These are phyloP conservation scores for Corniculantispora saksenae DNA, from an alignment of 2,329 filamentous ascomycete species.

Conservation along the genomic window DNA sequence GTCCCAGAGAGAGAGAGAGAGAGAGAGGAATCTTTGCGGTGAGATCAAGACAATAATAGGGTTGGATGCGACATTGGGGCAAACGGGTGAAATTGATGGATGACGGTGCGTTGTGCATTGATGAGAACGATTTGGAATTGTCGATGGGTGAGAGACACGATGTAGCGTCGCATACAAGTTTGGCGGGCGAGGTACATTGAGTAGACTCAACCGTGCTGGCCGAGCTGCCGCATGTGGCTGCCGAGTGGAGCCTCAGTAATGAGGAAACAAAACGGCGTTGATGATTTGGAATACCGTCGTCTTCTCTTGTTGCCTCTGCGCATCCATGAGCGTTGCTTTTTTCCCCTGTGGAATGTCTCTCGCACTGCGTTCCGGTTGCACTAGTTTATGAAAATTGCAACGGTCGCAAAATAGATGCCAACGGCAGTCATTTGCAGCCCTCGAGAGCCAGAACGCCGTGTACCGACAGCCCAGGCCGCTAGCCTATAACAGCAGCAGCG, in stretches of 20 bases:
- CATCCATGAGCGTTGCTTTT: neutral
- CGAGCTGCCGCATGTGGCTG: slow-evolving; percentile 6
- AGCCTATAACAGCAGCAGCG: too few species aligned
- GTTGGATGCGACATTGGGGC: neutral
- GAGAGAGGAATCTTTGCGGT: neutral
- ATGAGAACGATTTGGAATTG: slow-evolving; percentile 11
- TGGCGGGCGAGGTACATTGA: slow-evolving; percentile 2
- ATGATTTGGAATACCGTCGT: slow-evolving; percentile 7
- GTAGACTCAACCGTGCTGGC: neutral
- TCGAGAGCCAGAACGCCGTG: too few species aligned
- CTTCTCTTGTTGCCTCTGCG: neutral
- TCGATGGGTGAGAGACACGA: neutral
- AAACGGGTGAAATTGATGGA: neutral
- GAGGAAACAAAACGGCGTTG: neutral
- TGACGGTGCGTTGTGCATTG: neutral
- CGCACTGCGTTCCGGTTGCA: neutral
- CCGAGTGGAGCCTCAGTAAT: neutral
- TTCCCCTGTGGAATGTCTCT: neutral
- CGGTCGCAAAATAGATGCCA: too few species aligned
- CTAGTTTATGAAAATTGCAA: too few species aligned
- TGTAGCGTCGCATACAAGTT: neutral
- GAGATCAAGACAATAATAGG: neutral
- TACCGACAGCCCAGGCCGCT: too few species aligned
- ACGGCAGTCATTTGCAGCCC: too few species aligned
- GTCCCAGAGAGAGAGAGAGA: neutral